A percentile compares a stretch with the other conserved stretches of the same genome.
Evolutionary conservation across 495 filamentous ascomycete species (phyloP).

Genomic region (Aspergillus cristatus): DNA sequence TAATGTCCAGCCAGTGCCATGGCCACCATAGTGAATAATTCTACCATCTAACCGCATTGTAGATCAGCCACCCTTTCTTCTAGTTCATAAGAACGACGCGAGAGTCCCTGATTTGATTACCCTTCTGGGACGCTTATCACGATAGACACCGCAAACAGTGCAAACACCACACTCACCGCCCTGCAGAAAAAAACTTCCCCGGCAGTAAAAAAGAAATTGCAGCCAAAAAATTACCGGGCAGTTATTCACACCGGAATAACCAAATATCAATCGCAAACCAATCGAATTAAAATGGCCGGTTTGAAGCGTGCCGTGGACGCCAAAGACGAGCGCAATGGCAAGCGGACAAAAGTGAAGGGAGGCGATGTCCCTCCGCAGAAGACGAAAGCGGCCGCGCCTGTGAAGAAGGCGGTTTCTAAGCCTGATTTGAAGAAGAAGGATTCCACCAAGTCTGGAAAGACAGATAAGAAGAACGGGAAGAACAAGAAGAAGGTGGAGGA

Average conservation of each 20-base stretch:
- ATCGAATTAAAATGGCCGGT: conserved; percentile 26
- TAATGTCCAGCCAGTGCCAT: no score
- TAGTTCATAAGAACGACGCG: no score
- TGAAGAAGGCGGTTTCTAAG: conserved; percentile 26
- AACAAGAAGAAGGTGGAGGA: conserved; percentile 25
- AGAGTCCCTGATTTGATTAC: no score
- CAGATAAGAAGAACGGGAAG: conserved; percentile 27
- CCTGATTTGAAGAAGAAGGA: conserved; percentile 18
- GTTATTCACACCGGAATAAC: neutral
- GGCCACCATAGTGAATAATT: no score
- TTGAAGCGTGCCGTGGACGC: conserved; percentile 35
- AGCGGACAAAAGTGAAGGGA: conserved; percentile 37
- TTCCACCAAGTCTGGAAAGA: conserved; percentile 16
- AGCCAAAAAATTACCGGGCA: conserved; percentile 7
- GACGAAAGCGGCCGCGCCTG: conserved; percentile 18
- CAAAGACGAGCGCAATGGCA: conserved; percentile 38
- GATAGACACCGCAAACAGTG: conserved; percentile 18
- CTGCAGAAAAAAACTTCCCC: conserved; percentile 24
- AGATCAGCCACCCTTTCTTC: no score
- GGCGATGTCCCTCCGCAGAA: conserved; percentile 21
- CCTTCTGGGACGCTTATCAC: no score
- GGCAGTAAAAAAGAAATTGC: conserved; percentile 25
- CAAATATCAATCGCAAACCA: neutral
- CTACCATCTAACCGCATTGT: no score
- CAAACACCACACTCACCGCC: conserved; percentile 20